Base-by-base conservation (phyloP, 805 yeast genomes). In the Pichia eremophila region DNA sequence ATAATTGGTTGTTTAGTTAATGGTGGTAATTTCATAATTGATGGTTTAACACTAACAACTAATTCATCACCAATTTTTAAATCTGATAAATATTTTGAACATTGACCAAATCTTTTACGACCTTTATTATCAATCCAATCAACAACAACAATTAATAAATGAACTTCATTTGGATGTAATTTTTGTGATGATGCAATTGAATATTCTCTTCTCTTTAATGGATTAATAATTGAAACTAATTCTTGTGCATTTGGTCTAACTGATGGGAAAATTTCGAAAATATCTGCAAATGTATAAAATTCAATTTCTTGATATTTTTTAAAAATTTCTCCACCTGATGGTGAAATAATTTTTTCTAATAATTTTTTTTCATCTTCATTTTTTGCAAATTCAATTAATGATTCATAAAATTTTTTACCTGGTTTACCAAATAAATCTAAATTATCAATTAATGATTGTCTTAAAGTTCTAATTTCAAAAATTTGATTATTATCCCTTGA, bases 111-210 rank as follows among this genome's bases (percentile, higher is more conserved):
- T 69, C 97, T 79, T 62, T 75, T 77, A 65, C 95, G 79, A 45
- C 96, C 96, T 64, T 77, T 74, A 46, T 81, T 73, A 67, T 91
- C 96, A 41, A 79, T 72, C 98, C 98, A 91, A 66, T 90, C 97
- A 47, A 91, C 97, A 46, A 90, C 97, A 51, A 91, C 98, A 64
- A 91, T 81, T 64, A 91, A 76, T 61, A 91, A 71, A 62, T 91
- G 97, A 37, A 91, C 88, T 37, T 89, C 91, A 63, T 85, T 86
- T 47, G 91, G 88, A 68, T 91, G 97, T 60, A 86, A 72, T 65
- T 78, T 86, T 69, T 91, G 98, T 29, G 97, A 90, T 1, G 97
- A 90, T 4, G 98, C 97, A 67, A 91, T 91, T 14, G 97, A 91
- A 66, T 91, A 91, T 69, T 91, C 98, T 73, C 98, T 85, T 73